Evolutionary conservation across 176 grass and related monocot genomes (phyloP).

Genomic region (Panicum miliaceum): DNA sequence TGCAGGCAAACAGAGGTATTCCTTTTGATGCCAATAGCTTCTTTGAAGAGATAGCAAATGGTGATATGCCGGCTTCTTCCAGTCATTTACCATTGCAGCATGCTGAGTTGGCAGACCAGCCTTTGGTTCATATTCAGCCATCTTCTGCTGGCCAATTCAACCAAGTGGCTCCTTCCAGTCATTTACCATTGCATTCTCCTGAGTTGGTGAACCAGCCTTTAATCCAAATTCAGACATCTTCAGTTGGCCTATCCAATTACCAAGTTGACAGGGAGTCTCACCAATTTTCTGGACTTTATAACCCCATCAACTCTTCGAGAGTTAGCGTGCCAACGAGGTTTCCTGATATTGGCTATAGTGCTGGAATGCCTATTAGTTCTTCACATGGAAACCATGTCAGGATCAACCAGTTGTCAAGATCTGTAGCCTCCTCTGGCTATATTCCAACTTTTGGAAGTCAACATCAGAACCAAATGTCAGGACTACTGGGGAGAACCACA

Average conservation of each 20-base stretch:
- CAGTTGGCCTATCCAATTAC: background rate
- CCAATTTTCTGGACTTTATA: background rate
- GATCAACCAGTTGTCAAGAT: background rate
- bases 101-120: background rate
- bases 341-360: constrained; percentile 8
- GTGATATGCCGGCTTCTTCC: background rate
- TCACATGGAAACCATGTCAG: background rate
- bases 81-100: background rate
- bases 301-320: constrained; percentile 1
- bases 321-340: background rate
- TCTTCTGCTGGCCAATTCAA: constrained; percentile 1
- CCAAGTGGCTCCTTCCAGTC: background rate
- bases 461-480: constrained; percentile 1
- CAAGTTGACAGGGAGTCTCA: background rate
- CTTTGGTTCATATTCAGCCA: background rate
- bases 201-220: background rate
- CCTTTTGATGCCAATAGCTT: background rate
- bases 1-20: background rate
- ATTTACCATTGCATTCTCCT: background rate
- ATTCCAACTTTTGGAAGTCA: constrained; percentile 4
- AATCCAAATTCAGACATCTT: background rate
- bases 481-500: background rate
- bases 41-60: background rate
- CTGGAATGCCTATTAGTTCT: background rate
- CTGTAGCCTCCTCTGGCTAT: background rate